Percentiles rank a stretch among this genome's conserved stretches.
Evolutionary conservation across 116 monocot species (phyloP).

Genomic region (Dioscorea cayenensis): DNA sequence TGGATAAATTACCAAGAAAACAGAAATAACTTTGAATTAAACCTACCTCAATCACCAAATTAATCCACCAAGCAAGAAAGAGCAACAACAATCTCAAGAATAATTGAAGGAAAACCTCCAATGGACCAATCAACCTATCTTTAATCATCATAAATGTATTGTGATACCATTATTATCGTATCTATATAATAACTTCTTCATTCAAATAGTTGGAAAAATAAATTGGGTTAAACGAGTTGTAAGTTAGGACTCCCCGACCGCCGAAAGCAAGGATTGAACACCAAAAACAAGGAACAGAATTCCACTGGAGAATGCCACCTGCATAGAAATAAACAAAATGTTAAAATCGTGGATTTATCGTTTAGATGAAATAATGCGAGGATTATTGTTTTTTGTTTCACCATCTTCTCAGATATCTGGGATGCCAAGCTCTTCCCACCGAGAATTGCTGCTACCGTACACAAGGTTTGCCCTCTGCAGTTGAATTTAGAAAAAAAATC

Average conservation of each 20-base stretch:
- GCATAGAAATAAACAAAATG: background rate
- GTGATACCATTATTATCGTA: too few species aligned
- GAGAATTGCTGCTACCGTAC: constrained; percentile 87
- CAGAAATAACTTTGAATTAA: too few species aligned
- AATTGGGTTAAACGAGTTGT: too few species aligned
- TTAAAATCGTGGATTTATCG: background rate
- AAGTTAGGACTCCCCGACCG: constrained; percentile 1
- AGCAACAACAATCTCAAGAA: too few species aligned
- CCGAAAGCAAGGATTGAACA: constrained; percentile 51
- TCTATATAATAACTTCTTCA: too few species aligned
- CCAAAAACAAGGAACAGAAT: constrained; percentile 76
- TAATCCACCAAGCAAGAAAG: too few species aligned
- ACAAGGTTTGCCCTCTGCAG: constrained; percentile 75
- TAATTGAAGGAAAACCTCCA: too few species aligned
- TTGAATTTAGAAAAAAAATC: constrained; percentile 9
- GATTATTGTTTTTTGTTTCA: constrained; percentile 2
- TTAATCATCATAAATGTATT: too few species aligned
- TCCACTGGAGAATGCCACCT: constrained; percentile 77
- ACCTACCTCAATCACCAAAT: too few species aligned
- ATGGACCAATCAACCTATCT: too few species aligned
- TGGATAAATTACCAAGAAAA: too few species aligned
- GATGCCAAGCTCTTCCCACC: constrained; percentile 97
- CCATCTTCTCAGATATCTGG: constrained; percentile 95
- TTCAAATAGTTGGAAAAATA: too few species aligned
- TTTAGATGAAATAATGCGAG: background rate